Evolutionary conservation across 768 basidiomycete species (phyloP).

Genomic region (Macrolepiota fuliginosa): DNA sequence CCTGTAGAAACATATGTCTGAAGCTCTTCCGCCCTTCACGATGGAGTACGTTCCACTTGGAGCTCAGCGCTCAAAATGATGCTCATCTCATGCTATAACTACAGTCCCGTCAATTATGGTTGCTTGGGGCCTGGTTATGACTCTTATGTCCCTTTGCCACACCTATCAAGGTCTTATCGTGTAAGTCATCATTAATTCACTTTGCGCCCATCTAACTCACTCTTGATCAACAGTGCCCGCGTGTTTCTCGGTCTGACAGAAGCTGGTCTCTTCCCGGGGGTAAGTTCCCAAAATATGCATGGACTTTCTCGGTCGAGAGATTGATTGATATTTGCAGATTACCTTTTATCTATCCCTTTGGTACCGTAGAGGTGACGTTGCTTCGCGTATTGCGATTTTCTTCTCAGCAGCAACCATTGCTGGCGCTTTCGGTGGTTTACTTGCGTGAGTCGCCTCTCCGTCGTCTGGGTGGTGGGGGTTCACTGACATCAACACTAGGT

Average conservation of each 20-base stretch:
- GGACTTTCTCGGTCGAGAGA: neutral
- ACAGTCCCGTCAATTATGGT: conserved; percentile 31
- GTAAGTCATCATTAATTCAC: conserved; percentile 1
- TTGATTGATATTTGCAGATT: conserved; percentile 22
- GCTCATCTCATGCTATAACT: neutral
- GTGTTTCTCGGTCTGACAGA: conserved; percentile 40
- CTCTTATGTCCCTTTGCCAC: conserved; percentile 30
- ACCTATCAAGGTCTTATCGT: conserved; percentile 28
- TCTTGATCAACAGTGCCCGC: conserved; percentile 26
- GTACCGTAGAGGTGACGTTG: conserved; percentile 60
- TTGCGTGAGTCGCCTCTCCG: conserved; percentile 32
- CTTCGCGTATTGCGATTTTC: conserved; percentile 58
- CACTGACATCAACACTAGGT: conserved; percentile 29
- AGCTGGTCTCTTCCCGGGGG: conserved; percentile 37
- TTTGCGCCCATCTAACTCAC: neutral
- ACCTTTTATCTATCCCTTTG: conserved; percentile 52
- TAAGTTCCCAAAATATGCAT: conserved; percentile 13
- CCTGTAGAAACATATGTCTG: conserved; percentile 27
- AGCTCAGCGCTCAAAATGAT: neutral
- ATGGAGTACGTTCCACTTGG: conserved; percentile 25
- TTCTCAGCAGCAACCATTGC: conserved; percentile 60
- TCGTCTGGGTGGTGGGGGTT: neutral
- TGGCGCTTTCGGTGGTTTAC: conserved; percentile 36
- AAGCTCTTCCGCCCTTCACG: conserved; percentile 29
- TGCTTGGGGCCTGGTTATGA: conserved; percentile 32